Conservation (phyloP, 805 yeast species). For the Cyberlindnera samutprakarnensis region DNA sequence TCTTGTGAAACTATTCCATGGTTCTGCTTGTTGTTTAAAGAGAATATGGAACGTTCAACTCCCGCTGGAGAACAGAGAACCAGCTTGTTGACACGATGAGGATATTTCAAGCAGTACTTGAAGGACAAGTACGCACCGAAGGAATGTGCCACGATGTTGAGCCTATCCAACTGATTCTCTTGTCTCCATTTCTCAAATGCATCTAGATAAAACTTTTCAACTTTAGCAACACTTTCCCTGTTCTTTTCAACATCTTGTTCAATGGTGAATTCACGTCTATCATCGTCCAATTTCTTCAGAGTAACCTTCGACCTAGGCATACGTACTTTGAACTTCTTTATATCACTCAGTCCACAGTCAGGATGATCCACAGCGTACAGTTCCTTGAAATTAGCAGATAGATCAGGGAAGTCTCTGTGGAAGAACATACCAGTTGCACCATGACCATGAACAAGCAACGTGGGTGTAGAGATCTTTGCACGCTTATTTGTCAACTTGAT, state of each 20-base stretch:
- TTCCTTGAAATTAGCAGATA: constrained; percentile 40
- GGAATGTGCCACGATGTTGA: constrained; percentile 70
- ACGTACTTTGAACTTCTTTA: constrained; percentile 15
- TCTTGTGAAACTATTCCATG: constrained; percentile 9
- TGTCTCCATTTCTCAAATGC: constrained; percentile 62
- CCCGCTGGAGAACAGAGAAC: constrained; percentile 73
- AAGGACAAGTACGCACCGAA: constrained; percentile 71
- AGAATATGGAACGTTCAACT: constrained; percentile 59
- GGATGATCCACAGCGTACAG: constrained; percentile 65
- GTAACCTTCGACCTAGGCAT: constrained; percentile 9
- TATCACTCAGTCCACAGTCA: constrained; percentile 58
- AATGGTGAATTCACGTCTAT: constrained; percentile 8
- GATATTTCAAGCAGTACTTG: constrained; percentile 53
- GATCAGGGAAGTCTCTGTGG: constrained; percentile 55
- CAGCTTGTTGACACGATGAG: constrained; percentile 44
- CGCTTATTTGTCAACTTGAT: constrained; percentile 20
- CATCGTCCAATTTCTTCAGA: constrained; percentile 3
- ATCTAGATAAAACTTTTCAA: constrained; percentile 49
- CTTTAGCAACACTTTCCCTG: constrained; percentile 23
- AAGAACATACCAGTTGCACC: constrained; percentile 88
- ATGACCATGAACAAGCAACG: constrained; percentile 78
- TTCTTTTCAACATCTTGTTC: constrained; percentile 14
- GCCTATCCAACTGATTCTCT: constrained; percentile 37
- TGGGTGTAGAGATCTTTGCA: constrained; percentile 23
- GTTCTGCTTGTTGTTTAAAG: constrained; percentile 32